Conservation (phyloP, 192 early-diverging fungal genomes). For the Funneliformis mosseae region DNA sequence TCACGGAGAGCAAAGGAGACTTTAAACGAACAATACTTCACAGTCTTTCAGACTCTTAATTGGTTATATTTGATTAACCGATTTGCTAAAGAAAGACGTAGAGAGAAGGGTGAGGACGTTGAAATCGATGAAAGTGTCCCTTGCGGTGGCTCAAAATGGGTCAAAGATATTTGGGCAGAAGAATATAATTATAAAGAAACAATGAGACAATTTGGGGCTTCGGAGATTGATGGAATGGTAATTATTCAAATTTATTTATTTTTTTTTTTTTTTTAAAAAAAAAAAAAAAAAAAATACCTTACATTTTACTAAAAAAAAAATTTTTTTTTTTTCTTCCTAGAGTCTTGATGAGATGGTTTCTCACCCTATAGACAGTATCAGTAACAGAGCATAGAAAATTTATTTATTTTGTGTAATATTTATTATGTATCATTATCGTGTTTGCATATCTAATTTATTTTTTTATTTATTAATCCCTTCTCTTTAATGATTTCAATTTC, state of each 20-base stretch:
- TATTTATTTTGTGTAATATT: no score
- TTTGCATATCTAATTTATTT: no score
- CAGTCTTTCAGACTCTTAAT: conserved; percentile 69
- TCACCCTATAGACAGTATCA: not conserved
- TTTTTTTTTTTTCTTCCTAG: not conserved
- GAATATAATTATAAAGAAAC: conserved; percentile 33
- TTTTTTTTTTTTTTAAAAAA: not conserved
- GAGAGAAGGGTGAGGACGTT: conserved; percentile 24
- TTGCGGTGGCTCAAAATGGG: conserved; percentile 45
- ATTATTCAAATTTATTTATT: not conserved
- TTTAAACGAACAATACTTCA: conserved; percentile 70
- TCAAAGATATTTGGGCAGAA: conserved; percentile 47
- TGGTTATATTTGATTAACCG: conserved; percentile 73
- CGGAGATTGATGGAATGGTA: not conserved
- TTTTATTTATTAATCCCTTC: no score
- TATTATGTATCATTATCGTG: no score
- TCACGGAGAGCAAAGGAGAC: conserved; percentile 39
- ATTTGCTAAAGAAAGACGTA: conserved; percentile 46
- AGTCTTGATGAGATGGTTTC: not conserved
- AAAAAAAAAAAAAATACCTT: no score
- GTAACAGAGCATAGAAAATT: not conserved
- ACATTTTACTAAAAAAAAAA: not conserved
- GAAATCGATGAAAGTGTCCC: conserved; percentile 28
- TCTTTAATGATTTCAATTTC: no score
- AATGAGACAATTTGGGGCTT: not conserved